Percentiles rank a stretch among this genome's conserved stretches.
phyloP scores from a whole-genome alignment of 495 filamentous ascomycete genomes.

The Aspergillus steynii region DNA sequence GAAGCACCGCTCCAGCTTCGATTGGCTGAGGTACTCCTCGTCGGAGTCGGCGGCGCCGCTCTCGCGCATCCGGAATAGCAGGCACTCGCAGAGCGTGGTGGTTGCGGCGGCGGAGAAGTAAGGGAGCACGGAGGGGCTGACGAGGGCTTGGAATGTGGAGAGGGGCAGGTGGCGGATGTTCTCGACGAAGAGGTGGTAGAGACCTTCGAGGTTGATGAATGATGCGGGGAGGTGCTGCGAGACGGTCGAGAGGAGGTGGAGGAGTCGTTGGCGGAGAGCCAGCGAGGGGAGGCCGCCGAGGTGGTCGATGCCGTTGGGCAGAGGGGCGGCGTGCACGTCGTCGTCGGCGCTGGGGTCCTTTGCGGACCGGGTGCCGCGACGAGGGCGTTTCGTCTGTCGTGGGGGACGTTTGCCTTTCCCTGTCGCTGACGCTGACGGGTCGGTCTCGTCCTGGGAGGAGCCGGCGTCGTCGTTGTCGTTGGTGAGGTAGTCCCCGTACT shows the following conservation, averaged over 20 bases:
- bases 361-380: conserved; percentile 28
- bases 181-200: conserved; percentile 69
- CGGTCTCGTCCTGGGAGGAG: conserved; percentile 3
- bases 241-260: conserved; percentile 55
- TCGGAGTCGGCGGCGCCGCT: conserved; percentile 51
- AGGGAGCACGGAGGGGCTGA: conserved; percentile 56
- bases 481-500: conserved; percentile 58
- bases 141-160: conserved; percentile 69
- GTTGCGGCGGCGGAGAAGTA: conserved; percentile 46
- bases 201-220: conserved; percentile 53
- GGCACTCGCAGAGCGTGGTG: conserved; percentile 62
- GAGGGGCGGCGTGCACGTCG: background rate
- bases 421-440: background rate
- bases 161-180: conserved; percentile 66
- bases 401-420: conserved; percentile 8
- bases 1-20: conserved; percentile 65
- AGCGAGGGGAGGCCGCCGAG: conserved; percentile 60
- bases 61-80: conserved; percentile 65
- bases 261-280: conserved; percentile 62
- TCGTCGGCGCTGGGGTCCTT: conserved; percentile 5
- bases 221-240: conserved; percentile 36
- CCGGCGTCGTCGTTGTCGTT: conserved; percentile 48
- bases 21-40: conserved; percentile 50
- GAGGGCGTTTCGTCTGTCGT: conserved; percentile 34
- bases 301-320: conserved; percentile 27